Evolutionary conservation across 164 flowering plant species (phyloP).

Genomic region (Berberis vulgaris): DNA sequence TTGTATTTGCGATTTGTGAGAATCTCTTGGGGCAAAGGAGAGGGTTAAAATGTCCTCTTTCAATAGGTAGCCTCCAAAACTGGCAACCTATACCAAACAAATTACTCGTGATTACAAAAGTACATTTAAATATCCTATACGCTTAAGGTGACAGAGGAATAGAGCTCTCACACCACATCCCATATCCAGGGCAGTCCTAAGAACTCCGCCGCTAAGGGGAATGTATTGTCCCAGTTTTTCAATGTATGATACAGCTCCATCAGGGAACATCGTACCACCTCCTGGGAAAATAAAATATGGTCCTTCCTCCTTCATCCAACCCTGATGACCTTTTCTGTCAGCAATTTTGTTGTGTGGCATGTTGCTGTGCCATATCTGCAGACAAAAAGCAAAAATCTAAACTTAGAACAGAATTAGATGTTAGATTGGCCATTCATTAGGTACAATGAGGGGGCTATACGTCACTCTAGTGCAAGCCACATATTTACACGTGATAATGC

Average conservation of each 20-base stretch:
- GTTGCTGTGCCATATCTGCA: conserved; percentile 89
- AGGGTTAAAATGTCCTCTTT: conserved; percentile 63
- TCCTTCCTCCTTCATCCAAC: conserved; percentile 95
- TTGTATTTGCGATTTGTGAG: conserved; percentile 92
- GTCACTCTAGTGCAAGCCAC: background rate
- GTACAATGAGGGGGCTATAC: background rate
- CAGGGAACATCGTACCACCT: conserved; percentile 99
- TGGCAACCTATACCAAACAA: conserved; percentile 67
- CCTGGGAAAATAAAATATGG: conserved; percentile 87
- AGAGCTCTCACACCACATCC: conserved; percentile 87
- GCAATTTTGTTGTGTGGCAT: conserved; percentile 97
- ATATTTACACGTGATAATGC: too few relatives aligned
- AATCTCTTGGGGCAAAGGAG: conserved; percentile 98
- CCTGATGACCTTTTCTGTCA: conserved; percentile 94
- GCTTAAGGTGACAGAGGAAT: background rate
- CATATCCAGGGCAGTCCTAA: conserved; percentile 99
- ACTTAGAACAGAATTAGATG: too few relatives aligned
- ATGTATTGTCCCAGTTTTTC: conserved; percentile 86
- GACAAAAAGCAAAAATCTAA: background rate
- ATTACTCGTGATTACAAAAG: conserved; percentile 3
- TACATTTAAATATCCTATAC: background rate
- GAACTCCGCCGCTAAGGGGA: conserved; percentile 54
- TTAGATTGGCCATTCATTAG: too few relatives aligned
- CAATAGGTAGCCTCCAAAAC: conserved; percentile 85
- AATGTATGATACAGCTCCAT: conserved; percentile 81